Base-by-base conservation (phyloP, 371 early-diverging fungal genomes). In the Nematocida major region DNA sequence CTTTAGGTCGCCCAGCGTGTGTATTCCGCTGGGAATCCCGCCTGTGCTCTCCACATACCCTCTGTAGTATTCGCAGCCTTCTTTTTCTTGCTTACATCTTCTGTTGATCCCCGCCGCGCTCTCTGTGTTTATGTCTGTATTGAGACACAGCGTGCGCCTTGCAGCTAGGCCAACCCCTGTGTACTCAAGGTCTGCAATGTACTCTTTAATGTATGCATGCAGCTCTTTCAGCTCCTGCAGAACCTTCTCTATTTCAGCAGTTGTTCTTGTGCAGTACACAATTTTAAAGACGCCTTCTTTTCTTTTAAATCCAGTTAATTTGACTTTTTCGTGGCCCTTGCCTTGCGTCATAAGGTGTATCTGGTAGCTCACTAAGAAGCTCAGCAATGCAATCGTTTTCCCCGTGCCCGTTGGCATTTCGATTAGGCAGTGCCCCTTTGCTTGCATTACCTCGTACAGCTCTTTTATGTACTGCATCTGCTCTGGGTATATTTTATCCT, bases 391-490 rank as follows among this genome's bases (percentile, higher is more conserved):
- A 9, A 97, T 88, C 0, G 99, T 99, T 85, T 99, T 99, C 15
- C 99, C 99, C 0, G 98, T 96, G 47, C 99, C 98, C 18, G 96
- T 96, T 59, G 98, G 97, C 96, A 97, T 97, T 87, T 99, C 98
- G 18, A 99, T 87, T 54, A 97, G 87, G 78, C 91, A 90, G 80
- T 94, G 93, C 38, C 96, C 95, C 90, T 91, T 50, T 26, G 89
- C 90, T 84, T 95, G 95, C 49, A 97, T 85, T 9, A 91, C 88
- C 67, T 87, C 87, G 81, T 96, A 95, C 49, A 97, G 85, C 82
- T 93, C 93, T 69, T 89, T 88, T 92, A 99, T 97, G 87, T 99
- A 97, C 28, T 91, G 89, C 86, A 91, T 92, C 82, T 99, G 98
- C 81, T 99, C 99, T 11, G 98, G 98, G 82, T 96, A 97, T 81